phyloP scores from a whole-genome alignment of 805 yeast genomes.

The Cyberlindnera amylophila region DNA sequence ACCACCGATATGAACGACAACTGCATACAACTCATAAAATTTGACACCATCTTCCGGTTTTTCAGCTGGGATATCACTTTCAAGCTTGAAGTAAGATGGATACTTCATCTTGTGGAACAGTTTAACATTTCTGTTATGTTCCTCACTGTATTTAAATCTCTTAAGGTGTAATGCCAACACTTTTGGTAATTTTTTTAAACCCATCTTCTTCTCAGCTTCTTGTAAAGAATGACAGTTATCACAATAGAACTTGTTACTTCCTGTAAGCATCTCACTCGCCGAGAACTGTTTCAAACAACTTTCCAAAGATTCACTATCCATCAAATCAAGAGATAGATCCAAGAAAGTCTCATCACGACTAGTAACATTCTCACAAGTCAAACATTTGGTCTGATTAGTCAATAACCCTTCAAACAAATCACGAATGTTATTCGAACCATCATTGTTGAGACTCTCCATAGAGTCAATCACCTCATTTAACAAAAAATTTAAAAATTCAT shows the following conservation, averaged over 20 bases:
- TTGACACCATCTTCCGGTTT: conserved; percentile 41
- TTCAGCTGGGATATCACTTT: conserved; percentile 52
- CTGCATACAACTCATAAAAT: conserved; percentile 76
- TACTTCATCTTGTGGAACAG: conserved; percentile 81
- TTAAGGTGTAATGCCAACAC: conserved; percentile 81
- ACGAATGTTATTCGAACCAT: conserved; percentile 48
- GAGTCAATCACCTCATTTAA: conserved; percentile 66
- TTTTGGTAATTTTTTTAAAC: conserved; percentile 71
- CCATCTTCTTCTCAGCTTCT: conserved; percentile 90
- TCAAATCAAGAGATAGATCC: conserved; percentile 83
- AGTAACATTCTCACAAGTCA: conserved; percentile 81
- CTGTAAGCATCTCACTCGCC: conserved; percentile 79
- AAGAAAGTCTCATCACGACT: conserved; percentile 81
- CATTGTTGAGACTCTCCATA: conserved; percentile 24
- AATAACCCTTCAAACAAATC: conserved; percentile 79
- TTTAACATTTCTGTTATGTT: conserved; percentile 74
- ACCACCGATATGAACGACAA: conserved; percentile 93
- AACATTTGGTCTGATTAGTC: conserved; percentile 84
- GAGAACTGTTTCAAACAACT: conserved; percentile 78
- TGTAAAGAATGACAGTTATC: conserved; percentile 86
- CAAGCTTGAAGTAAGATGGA: conserved; percentile 61
- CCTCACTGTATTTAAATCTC: conserved; percentile 88
- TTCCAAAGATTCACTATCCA: conserved; percentile 68
- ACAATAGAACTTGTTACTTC: conserved; percentile 88
- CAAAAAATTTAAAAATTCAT: conserved; percentile 86